Evolutionary conservation across 148 eudicot genomes (phyloP).

Genomic region (Nepenthes mirabilis): DNA sequence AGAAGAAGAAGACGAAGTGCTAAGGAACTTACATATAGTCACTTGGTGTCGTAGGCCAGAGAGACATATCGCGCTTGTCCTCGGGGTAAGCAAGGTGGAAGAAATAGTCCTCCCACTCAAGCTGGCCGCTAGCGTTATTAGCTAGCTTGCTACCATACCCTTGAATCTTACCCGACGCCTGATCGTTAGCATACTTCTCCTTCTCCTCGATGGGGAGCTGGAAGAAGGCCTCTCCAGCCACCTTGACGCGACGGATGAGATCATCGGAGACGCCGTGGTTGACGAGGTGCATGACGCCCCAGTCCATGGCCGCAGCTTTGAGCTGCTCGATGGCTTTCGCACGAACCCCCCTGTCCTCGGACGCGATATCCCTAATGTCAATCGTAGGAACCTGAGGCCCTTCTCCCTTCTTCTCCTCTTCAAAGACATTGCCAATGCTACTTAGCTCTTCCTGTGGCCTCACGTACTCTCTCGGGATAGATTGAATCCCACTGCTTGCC

Average conservation of each 20-base stretch:
- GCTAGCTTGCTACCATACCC: slow-evolving; percentile 95
- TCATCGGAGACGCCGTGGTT: slow-evolving; percentile 74
- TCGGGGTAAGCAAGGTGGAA: slow-evolving; percentile 73
- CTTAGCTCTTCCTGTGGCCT: slow-evolving; percentile 62
- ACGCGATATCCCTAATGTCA: slow-evolving; percentile 37
- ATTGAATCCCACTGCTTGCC: slow-evolving; percentile 56
- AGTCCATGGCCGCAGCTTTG: slow-evolving; percentile 58
- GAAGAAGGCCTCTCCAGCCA: slow-evolving; percentile 58
- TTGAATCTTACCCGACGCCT: slow-evolving; percentile 66
- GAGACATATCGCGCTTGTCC: slow-evolving; percentile 52
- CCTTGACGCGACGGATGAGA: slow-evolving; percentile 46
- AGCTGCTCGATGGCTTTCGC: slow-evolving; percentile 37
- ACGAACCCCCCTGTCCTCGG: slow-evolving; percentile 42
- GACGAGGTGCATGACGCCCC: slow-evolving; percentile 90
- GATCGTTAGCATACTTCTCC: slow-evolving; percentile 88
- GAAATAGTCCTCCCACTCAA: slow-evolving; percentile 92
- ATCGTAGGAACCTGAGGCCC: slow-evolving; percentile 75
- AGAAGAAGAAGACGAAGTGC: not conserved
- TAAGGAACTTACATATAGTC: slow-evolving; percentile 62
- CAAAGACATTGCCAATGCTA: slow-evolving; percentile 55
- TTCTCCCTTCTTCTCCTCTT: slow-evolving; percentile 46
- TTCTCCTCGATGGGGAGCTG: slow-evolving; percentile 70
- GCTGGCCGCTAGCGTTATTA: slow-evolving; percentile 64
- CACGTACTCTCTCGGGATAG: slow-evolving; percentile 77
- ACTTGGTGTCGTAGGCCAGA: slow-evolving; percentile 68